Conservation (phyloP, 352 stramenopile species). For the Aphanomyces invadans region DNA sequence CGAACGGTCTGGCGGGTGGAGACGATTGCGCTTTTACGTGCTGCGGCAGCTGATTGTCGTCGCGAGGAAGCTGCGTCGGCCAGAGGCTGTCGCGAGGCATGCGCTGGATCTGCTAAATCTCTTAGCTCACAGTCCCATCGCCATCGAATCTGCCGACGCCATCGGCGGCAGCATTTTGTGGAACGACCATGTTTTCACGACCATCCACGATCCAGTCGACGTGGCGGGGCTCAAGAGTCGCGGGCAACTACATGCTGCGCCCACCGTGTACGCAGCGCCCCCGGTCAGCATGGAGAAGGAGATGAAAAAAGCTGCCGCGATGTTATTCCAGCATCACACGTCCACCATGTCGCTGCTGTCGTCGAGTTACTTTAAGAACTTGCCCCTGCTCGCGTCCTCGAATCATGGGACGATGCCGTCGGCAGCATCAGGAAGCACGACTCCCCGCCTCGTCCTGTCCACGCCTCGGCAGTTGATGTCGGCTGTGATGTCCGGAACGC, state of each 20-base stretch:
- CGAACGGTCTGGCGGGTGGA: too few species aligned
- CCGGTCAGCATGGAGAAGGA: conserved; percentile 61
- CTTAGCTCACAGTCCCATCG: conserved; percentile 38
- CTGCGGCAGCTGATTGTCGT: conserved; percentile 64
- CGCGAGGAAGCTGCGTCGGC: conserved; percentile 45
- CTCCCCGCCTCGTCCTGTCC: conserved; percentile 55
- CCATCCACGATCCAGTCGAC: conserved; percentile 11
- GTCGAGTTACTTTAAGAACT: conserved; percentile 66
- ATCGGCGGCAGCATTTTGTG: conserved; percentile 25
- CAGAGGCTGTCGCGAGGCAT: conserved; percentile 44
- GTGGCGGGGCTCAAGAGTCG: too few species aligned
- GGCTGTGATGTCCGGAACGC: conserved; percentile 65
- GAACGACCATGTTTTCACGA: not conserved
- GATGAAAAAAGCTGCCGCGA: conserved; percentile 55
- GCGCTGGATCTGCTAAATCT: conserved; percentile 59
- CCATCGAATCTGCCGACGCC: conserved; percentile 27
- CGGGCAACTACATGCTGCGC: conserved; percentile 42
- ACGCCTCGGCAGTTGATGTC: conserved; percentile 70
- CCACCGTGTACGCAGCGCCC: conserved; percentile 48
- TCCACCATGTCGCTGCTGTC: conserved; percentile 43
- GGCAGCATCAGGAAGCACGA: conserved; percentile 27
- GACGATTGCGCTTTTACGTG: conserved; percentile 66
- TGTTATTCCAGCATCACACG: not conserved
- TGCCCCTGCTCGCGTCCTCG: conserved; percentile 38
- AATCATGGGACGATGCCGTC: too few species aligned